These are phyloP conservation scores for Colletotrichum sp. DNA, from an alignment of 2,329 filamentous ascomycete genomes.

Conservation along the genomic window DNA sequence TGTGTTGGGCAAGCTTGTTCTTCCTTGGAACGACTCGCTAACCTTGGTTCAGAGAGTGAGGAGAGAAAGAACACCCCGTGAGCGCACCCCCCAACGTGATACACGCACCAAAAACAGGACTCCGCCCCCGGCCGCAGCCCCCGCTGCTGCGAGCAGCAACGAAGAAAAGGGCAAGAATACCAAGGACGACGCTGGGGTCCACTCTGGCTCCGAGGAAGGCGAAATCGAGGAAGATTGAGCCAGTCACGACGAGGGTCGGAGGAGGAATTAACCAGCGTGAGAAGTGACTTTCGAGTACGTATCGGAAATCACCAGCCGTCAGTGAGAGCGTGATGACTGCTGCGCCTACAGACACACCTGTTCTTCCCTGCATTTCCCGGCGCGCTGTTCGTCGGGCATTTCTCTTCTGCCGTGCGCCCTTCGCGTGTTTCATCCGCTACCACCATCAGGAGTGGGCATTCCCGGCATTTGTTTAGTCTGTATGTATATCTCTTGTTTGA, in stretches of 20 bases:
- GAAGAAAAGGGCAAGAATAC: slow-evolving; percentile 32
- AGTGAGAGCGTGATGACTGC: slow-evolving; percentile 25
- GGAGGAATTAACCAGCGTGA: neutral
- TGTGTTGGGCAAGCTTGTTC: neutral
- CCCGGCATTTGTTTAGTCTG: neutral
- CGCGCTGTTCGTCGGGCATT: neutral
- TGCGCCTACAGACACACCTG: slow-evolving; percentile 14
- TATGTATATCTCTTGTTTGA: slow-evolving; percentile 17
- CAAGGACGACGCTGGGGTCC: slow-evolving; percentile 64
- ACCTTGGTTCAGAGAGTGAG: slow-evolving; percentile 55
- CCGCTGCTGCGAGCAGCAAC: slow-evolving; percentile 12
- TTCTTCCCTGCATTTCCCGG: neutral
- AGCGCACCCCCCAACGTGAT: slow-evolving; percentile 66
- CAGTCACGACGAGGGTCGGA: neutral
- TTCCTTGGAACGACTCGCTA: slow-evolving; percentile 25
- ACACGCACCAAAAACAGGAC: slow-evolving; percentile 62
- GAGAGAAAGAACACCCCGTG: slow-evolving; percentile 63
- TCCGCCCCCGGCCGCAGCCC: slow-evolving; percentile 42
- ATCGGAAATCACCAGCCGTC: slow-evolving; percentile 29
- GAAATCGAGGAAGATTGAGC: slow-evolving; percentile 87
- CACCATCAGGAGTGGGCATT: neutral
- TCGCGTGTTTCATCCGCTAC: neutral
- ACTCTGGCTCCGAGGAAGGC: slow-evolving; percentile 94
- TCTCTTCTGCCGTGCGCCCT: neutral
- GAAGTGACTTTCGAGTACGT: slow-evolving; percentile 34